Conservation (phyloP, 176 grass and related monocot species). For the Aegilops sharonensis region DNA sequence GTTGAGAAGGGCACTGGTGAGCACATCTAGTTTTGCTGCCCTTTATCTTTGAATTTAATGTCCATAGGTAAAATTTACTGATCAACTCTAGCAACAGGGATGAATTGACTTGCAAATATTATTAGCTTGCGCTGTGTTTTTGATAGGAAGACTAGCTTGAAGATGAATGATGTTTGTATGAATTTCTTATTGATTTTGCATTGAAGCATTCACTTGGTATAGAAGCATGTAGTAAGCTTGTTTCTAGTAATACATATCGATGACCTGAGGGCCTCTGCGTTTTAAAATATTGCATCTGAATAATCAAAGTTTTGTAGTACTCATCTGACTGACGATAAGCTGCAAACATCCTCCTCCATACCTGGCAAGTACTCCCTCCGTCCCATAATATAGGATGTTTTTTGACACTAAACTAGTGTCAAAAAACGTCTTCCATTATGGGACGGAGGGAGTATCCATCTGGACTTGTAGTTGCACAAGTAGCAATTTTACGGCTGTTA, state of each 20-base stretch:
- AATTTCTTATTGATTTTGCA: not conserved
- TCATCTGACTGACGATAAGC: too few species aligned
- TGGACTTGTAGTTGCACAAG: too few species aligned
- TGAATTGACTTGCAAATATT: not conserved
- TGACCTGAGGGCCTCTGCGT: not conserved
- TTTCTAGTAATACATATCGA: not conserved
- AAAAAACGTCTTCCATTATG: too few species aligned
- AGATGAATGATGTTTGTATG: not conserved
- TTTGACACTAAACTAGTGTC: too few species aligned
- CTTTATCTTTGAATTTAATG: not conserved
- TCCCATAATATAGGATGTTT: too few species aligned
- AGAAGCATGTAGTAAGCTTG: not conserved
- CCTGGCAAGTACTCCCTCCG: too few species aligned
- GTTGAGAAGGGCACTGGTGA: slow-evolving; percentile 72
- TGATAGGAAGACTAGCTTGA: not conserved
- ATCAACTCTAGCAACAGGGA: not conserved
- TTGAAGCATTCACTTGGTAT: not conserved
- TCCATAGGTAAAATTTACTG: not conserved
- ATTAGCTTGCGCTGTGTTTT: not conserved
- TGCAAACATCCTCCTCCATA: too few species aligned
- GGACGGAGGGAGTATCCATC: too few species aligned
- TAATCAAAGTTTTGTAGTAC: not conserved
- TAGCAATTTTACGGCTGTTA: too few species aligned
- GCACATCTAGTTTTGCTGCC: not conserved
- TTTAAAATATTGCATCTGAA: not conserved